A percentile compares a stretch with the other conserved stretches of the same genome.
These are phyloP conservation scores for Bipolaris victoriae DNA, from an alignment of 2,329 filamentous ascomycete species.

Conservation along the genomic window DNA sequence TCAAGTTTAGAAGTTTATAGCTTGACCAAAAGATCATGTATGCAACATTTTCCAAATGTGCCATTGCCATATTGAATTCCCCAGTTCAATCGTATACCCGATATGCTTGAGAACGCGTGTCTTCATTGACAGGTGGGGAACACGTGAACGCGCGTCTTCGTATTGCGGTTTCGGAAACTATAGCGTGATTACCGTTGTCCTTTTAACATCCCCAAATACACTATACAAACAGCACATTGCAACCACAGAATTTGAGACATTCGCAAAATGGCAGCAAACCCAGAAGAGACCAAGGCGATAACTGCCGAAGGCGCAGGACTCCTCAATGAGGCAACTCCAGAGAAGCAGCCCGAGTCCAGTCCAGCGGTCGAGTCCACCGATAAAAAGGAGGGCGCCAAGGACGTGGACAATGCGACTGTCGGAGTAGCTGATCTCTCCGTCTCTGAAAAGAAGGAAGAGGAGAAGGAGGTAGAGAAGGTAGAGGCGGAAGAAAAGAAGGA, in stretches of 20 bases:
- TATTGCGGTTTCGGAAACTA: slow-evolving; percentile 19
- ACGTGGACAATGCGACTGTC: slow-evolving; percentile 23
- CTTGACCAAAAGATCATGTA: background rate
- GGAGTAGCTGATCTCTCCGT: slow-evolving; percentile 27
- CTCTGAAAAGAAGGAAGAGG: slow-evolving; percentile 20
- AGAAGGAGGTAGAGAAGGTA: slow-evolving; percentile 18
- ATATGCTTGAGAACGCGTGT: background rate
- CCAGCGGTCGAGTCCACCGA: slow-evolving; percentile 21
- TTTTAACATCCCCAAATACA: slow-evolving; percentile 11
- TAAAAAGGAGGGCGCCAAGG: slow-evolving; percentile 23
- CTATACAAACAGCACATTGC: slow-evolving; percentile 7
- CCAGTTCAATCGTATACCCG: background rate
- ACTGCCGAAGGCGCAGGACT: slow-evolving; percentile 23
- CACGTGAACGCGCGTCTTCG: slow-evolving; percentile 22
- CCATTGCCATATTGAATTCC: background rate
- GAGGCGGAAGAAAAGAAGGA: background rate
- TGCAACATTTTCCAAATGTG: background rate
- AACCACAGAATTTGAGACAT: background rate
- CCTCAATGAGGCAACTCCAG: slow-evolving; percentile 14
- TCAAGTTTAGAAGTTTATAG: background rate
- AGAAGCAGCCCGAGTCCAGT: slow-evolving; percentile 25
- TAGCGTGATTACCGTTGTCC: slow-evolving; percentile 14
- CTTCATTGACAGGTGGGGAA: background rate
- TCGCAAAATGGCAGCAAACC: slow-evolving; percentile 27
- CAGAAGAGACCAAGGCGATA: slow-evolving; percentile 21